Base-by-base conservation (phyloP, 1,139 yeast genomes). In the Magnusiomyces magnusii region DNA sequence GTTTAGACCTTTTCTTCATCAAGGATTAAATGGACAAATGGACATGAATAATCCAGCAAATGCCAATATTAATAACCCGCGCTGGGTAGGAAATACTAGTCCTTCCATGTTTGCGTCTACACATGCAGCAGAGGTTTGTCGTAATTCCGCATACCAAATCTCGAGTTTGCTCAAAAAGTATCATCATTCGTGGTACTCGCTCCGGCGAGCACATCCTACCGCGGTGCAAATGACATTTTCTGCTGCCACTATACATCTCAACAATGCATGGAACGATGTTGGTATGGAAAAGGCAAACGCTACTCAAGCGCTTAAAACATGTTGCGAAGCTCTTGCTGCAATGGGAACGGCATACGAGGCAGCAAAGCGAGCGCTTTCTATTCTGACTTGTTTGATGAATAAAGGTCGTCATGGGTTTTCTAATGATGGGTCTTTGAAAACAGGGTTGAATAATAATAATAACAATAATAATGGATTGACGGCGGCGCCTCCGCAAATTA, bases 171-270 rank as follows among this genome's bases (percentile, higher is more conserved):
- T 58, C 10, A 56, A 53, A 23, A 53, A 54, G 34, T 61, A 62
- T 39, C 60, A 57, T 23, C 55, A 59, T 36, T 51, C 55, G 36
- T 58, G 60, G 58, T 66, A 66, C 56, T 42, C 65, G 2, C 55
- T 66, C 53, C 61, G 66, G 15, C 57, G 66, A 49, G 62, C 66
- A 15, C 65, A 65, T 17, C 63, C 66, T 34, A 57, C 64, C 42
- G 60, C 67, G 2, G 66, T 66, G 17, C 65, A 66, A 47, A 64
- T 65, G 28, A 60, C 63, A 3, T 66, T 66, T 55, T 64, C 69
- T 15, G 69, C 69, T 5, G 66, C 69, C 13, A 64, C 67, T 1
- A 56, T 62, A 7, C 63, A 61, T 51, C 55, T 62, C 1, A 42
- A 59, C 36, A 57, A 56, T 21, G 54, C 55, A 15, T 58, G 63